A percentile compares a stretch with the other conserved stretches of the same genome.
phyloP scores from a whole-genome alignment of 2,329 filamentous ascomycete species.

The Aspergillus brasiliensis region DNA sequence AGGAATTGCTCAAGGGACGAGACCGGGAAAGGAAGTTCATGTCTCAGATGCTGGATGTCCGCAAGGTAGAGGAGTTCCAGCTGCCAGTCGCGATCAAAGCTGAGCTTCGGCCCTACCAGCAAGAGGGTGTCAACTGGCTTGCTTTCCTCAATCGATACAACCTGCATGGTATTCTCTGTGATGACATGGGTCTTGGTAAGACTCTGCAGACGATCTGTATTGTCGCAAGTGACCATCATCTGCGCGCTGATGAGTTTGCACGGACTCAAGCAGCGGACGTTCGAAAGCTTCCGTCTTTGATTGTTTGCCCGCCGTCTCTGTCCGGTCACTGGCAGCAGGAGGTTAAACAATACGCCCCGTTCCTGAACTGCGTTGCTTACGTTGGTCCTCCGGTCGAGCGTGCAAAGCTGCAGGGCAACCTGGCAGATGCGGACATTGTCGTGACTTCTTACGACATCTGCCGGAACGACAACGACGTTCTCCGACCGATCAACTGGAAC shows the following conservation, averaged over 20 bases:
- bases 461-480: conserved; percentile 86
- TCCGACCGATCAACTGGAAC: conserved; percentile 87
- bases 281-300: conserved; percentile 81
- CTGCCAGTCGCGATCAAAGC: conserved; percentile 98
- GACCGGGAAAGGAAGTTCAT: conserved; percentile 97
- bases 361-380: conserved; percentile 85
- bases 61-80: conserved; percentile 91
- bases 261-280: conserved; percentile 78
- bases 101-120: conserved; percentile 92
- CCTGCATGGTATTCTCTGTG: conserved; percentile 95
- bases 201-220: conserved; percentile 97
- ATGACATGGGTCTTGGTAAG: conserved; percentile 98
- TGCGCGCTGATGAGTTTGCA: conserved; percentile 85
- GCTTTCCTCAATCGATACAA: conserved; percentile 98
- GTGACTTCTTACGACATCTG: conserved; percentile 98
- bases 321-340: conserved; percentile 99
- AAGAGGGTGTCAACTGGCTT: conserved; percentile 98
- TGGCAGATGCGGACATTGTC: conserved; percentile 83
- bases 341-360: conserved; percentile 92
- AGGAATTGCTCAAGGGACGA: conserved; percentile 83
- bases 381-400: conserved; percentile 86
- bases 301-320: conserved; percentile 92
- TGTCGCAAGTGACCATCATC: conserved; percentile 94
- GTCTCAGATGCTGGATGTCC: conserved; percentile 89
- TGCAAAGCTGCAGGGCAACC: conserved; percentile 66